Base-by-base conservation (phyloP, 495 filamentous ascomycete genomes). In the Xylaria cubensis region DNA sequence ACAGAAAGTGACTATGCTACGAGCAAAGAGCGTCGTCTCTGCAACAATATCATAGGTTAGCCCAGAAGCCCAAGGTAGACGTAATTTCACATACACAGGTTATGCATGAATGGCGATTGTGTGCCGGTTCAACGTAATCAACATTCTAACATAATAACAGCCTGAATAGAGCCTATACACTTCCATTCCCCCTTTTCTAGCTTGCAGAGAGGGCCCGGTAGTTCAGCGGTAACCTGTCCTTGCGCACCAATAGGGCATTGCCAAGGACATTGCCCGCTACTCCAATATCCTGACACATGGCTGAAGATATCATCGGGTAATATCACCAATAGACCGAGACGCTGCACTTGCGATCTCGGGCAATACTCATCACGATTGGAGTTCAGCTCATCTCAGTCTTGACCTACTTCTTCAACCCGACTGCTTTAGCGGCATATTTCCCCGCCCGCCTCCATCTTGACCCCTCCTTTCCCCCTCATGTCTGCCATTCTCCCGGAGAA, bases 381-480 rank as follows among this genome's bases (percentile, higher is more conserved):
- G 46, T 26, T 41, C 48, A 48, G 46, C 24, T 39, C 29, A 2
- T 51, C 29, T 19, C 36, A 24, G 10, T 41, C 21, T 39, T 15
- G 15, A 24, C 26, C 8, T 67, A n/a, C 29, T 56, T 3, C 48
- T 67, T 29, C n/a, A 26, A 67, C 48, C 50, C n/a, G 48, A 44
- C n/a, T 17, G 21, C 36, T 21, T 29, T 56, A 56, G 65, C 32
- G 50, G 34, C 65, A 55, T 42, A 24, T 56, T 50, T 24, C 64
- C 65, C 65, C 65, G 44, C 65, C 32, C 50, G 36, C 50, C 65
- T 67, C 48, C 65, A 41, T 50, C 65, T 19, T 55, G 44, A 55
- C 34, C 65, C 34, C 50, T 51, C 36, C 44, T 19, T 53, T 67
- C 42, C 36, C 44, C 65, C 65, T 50, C 48, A 56, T 44, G 34